Conservation (phyloP, 768 basidiomycete species). For the Mycena pura region DNA sequence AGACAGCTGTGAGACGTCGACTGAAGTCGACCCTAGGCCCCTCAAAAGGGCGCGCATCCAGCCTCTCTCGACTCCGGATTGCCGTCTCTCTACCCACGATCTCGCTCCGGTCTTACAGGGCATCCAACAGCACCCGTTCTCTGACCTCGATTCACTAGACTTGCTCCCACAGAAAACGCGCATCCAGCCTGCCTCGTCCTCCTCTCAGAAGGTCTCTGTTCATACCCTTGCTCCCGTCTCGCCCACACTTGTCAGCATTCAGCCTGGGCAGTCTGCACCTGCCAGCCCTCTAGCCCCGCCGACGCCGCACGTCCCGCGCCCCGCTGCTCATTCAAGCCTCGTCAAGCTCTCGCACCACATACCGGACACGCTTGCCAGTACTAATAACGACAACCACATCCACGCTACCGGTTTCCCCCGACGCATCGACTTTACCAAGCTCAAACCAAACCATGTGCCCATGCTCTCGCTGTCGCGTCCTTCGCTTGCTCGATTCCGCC, state of each 20-base stretch:
- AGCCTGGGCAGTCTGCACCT: no score
- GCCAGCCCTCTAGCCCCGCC: neutral
- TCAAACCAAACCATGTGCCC: conserved; percentile 5
- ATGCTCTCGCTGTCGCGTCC: neutral
- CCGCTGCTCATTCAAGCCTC: conserved; percentile 9
- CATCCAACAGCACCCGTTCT: no score
- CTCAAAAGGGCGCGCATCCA: conserved; percentile 20
- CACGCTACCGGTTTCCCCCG: neutral
- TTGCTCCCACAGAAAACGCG: no score
- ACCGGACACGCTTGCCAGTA: neutral
- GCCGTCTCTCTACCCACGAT: no score
- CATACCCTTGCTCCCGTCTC: no score
- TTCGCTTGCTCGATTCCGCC: neutral
- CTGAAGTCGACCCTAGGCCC: conserved; percentile 17
- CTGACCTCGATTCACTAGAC: no score
- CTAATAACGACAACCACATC: no score
- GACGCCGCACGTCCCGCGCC: neutral
- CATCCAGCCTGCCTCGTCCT: neutral
- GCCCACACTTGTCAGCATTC: neutral
- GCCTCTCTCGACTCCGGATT: no score
- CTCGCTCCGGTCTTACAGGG: no score
- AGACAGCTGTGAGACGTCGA: conserved; percentile 7
- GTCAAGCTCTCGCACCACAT: neutral
- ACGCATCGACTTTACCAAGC: conserved; percentile 5
- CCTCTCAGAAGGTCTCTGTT: neutral